Conservation (phyloP, 306 rosid species). For the Lotus japonicus region DNA sequence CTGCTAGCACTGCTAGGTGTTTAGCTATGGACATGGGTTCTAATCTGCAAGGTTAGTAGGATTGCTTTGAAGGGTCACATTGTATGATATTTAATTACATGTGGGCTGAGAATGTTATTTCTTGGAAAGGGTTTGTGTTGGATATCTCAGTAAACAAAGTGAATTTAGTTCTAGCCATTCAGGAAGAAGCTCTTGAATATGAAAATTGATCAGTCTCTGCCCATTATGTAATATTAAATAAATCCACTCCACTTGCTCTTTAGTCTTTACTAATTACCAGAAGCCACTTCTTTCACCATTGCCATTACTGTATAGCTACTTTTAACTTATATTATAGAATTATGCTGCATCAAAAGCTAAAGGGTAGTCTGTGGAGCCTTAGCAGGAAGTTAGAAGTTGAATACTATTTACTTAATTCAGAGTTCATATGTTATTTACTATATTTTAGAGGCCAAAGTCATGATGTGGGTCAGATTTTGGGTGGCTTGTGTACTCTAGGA, state of each 20-base stretch:
- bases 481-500: no score
- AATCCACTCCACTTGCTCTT: no score
- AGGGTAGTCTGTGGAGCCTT: background rate
- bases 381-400: background rate
- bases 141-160: background rate
- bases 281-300: background rate
- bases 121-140: background rate
- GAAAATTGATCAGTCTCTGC: background rate
- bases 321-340: background rate
- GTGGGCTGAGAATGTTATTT: background rate
- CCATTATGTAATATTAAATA: background rate
- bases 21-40: constrained; percentile 54
- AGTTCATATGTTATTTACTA: background rate
- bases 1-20: constrained; percentile 52
- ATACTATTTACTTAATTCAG: background rate
- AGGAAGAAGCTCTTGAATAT: background rate
- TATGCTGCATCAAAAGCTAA: background rate
- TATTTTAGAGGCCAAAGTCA: no score
- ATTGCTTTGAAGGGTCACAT: background rate
- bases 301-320: background rate
- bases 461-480: no score
- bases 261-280: background rate
- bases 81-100: background rate
- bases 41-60: constrained; percentile 65
- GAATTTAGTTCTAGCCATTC: background rate